These are phyloP conservation scores for Vigna radiata DNA, from an alignment of 306 rosid genomes.

Conservation along the genomic window DNA sequence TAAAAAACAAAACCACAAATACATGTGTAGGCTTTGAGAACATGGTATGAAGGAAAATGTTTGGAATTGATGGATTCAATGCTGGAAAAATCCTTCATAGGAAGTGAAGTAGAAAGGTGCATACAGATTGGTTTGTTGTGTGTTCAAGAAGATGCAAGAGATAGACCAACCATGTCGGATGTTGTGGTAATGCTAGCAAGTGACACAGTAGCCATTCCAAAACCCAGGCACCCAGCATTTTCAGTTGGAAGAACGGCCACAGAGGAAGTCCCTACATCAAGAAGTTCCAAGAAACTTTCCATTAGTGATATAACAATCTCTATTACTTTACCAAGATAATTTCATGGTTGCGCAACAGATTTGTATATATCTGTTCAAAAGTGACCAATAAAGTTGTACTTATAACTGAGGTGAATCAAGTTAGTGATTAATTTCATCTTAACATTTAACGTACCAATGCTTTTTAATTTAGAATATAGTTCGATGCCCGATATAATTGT, in stretches of 20 bases:
- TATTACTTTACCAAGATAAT: conserved; percentile 7
- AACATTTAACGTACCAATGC: no score
- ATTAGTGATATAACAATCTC: conserved; percentile 27
- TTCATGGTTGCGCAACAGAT: not conserved
- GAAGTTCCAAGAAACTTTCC: conserved; percentile 32
- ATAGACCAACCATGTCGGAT: conserved; percentile 56
- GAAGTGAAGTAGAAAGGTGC: not conserved
- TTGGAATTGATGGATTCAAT: conserved; percentile 35
- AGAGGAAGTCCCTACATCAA: conserved; percentile 8
- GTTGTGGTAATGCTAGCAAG: conserved; percentile 50
- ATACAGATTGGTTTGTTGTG: not conserved
- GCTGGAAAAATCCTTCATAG: not conserved
- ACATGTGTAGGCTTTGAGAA: conserved; percentile 51
- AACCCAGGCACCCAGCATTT: conserved; percentile 53
- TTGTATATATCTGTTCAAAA: not conserved
- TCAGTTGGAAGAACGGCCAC: conserved; percentile 23
- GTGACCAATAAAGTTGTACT: not conserved
- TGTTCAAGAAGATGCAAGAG: conserved; percentile 52
- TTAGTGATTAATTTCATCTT: no score
- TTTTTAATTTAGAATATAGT: no score
- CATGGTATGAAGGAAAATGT: conserved; percentile 54
- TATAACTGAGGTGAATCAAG: not conserved
- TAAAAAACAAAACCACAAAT: no score
- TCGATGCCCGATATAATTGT: no score
- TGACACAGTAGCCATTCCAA: conserved; percentile 48